Percentiles rank a stretch among this genome's conserved stretches.
These are phyloP conservation scores for Boletus sp. DNA, from an alignment of 768 basidiomycete genomes.

Conservation along the genomic window DNA sequence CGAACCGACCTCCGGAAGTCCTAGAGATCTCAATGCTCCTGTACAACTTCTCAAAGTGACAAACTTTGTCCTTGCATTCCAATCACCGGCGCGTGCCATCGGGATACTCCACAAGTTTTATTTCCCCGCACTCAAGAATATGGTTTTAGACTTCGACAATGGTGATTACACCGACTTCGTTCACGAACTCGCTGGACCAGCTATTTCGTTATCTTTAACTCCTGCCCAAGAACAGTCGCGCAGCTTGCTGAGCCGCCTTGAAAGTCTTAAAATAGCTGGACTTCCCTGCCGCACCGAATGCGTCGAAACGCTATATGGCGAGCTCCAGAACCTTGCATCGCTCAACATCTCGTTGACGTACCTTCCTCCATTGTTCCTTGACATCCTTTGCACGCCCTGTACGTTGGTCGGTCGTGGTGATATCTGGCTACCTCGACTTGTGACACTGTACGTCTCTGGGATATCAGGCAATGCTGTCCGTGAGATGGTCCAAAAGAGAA, in stretches of 20 bases:
- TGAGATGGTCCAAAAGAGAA: conserved; percentile 44
- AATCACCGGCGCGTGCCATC: conserved; percentile 43
- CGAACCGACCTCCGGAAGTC: conserved; percentile 14
- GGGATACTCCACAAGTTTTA: conserved; percentile 26
- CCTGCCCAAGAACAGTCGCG: conserved; percentile 36
- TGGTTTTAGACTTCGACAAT: conserved; percentile 54
- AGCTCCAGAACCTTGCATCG: conserved; percentile 46
- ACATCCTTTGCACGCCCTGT: conserved; percentile 10
- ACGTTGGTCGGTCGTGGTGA: not conserved
- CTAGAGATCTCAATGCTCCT: conserved; percentile 28
- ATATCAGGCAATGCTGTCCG: conserved; percentile 43
- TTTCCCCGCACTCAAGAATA: conserved; percentile 35
- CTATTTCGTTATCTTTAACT: conserved; percentile 27
- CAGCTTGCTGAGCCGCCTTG: conserved; percentile 43
- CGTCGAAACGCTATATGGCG: conserved; percentile 41
- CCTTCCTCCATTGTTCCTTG: conserved; percentile 30
- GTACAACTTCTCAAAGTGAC: conserved; percentile 31
- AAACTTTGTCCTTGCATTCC: conserved; percentile 49
- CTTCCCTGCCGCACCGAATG: conserved; percentile 42
- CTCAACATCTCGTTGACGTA: conserved; percentile 41
- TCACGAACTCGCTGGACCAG: conserved; percentile 35
- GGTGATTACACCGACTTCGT: conserved; percentile 55
- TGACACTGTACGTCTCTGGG: conserved; percentile 46
- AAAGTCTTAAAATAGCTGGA: conserved; percentile 51
- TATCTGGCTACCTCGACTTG: conserved; percentile 50